Conservation (phyloP, 352 stramenopile genomes). For the Phytophthora podocarpi region DNA sequence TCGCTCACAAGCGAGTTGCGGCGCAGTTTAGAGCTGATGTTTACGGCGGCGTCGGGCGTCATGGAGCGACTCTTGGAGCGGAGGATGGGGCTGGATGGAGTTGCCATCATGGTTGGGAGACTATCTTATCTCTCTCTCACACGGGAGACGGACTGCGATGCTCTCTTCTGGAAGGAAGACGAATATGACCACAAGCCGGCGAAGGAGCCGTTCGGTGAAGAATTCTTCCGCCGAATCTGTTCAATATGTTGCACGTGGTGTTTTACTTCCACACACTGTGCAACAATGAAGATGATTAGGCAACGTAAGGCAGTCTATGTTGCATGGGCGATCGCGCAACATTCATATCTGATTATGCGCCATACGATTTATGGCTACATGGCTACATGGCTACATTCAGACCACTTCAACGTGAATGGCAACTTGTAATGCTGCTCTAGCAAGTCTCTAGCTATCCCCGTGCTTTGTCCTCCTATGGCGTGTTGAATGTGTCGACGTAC, state of each 20-base stretch:
- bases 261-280: background rate
- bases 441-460: too few species aligned
- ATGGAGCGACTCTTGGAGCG: conserved; percentile 11
- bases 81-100: conserved; percentile 36
- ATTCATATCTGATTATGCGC: background rate
- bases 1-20: conserved; percentile 65
- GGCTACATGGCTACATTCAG: background rate
- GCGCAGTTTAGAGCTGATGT: conserved; percentile 43
- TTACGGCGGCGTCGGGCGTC: conserved; percentile 27
- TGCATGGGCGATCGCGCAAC: background rate
- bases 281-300: background rate
- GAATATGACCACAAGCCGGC: conserved; percentile 15
- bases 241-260: conserved; percentile 5
- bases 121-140: too few species aligned
- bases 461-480: too few species aligned
- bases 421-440: too few species aligned
- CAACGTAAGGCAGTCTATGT: too few species aligned
- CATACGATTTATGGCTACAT: too few species aligned
- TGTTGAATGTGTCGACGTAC: conserved; percentile 57
- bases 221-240: conserved; percentile 34
- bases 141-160: too few species aligned
- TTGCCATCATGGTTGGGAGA: conserved; percentile 21
- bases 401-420: conserved; percentile 1
- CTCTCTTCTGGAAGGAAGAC: background rate
- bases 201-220: conserved; percentile 7